phyloP scores from a whole-genome alignment of 495 filamentous ascomycete species.

The Cryomyces antarcticus region DNA sequence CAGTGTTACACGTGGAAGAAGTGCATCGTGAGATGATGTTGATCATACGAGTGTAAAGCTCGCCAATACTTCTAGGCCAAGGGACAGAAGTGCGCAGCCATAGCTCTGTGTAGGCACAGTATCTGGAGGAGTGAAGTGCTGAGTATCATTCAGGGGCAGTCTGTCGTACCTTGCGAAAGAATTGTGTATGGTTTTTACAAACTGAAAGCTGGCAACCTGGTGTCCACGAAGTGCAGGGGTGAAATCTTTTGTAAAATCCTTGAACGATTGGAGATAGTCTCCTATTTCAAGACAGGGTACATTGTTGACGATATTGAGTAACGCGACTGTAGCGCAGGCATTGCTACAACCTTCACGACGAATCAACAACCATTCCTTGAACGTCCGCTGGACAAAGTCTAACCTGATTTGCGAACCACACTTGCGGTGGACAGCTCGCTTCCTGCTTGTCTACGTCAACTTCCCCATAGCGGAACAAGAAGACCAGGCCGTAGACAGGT shows the following conservation, averaged over 20 bases:
- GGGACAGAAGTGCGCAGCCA: too few relatives aligned
- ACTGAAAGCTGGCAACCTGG: constrained; percentile 49
- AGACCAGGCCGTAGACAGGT: constrained; percentile 65
- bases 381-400: constrained; percentile 17
- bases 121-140: not conserved
- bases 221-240: constrained; percentile 56
- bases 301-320: constrained; percentile 87
- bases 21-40: too few relatives aligned
- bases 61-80: not conserved
- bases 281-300: constrained; percentile 42
- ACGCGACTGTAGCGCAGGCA: constrained; percentile 71
- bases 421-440: constrained; percentile 36
- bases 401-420: constrained; percentile 95
- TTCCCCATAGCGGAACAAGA: constrained; percentile 53
- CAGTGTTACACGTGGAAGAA: too few relatives aligned
- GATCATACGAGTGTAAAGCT: too few relatives aligned
- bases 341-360: constrained; percentile 19
- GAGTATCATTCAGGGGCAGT: constrained; percentile 28
- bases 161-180: constrained; percentile 35
- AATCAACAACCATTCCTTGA: too few relatives aligned
- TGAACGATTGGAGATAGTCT: constrained; percentile 44
- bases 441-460: constrained; percentile 37
- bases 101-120: not conserved
- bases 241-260: constrained; percentile 43
- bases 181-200: constrained; percentile 68